These are phyloP conservation scores for Coniella vitis DNA, from an alignment of 2,329 filamentous ascomycete species.

Conservation along the genomic window DNA sequence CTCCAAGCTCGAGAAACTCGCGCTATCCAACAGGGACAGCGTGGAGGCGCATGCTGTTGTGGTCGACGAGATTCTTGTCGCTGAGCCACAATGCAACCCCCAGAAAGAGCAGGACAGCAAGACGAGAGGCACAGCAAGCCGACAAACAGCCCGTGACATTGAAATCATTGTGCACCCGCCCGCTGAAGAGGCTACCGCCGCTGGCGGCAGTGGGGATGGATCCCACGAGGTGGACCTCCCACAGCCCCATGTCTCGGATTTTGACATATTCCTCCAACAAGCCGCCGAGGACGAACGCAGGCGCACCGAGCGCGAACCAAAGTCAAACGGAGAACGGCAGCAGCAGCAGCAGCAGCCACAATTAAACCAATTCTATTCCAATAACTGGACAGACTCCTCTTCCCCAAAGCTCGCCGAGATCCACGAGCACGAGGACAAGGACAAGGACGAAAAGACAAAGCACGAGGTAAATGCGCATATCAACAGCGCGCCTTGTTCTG, in stretches of 20 bases:
- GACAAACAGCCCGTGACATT: neutral
- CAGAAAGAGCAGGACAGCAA: neutral
- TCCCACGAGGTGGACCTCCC: too few relatives aligned
- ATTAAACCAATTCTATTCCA: constrained; percentile 14
- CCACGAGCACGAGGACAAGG: constrained; percentile 2
- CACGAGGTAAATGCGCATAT: neutral
- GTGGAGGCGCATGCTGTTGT: neutral
- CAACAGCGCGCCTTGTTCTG: too few relatives aligned
- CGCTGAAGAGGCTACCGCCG: neutral
- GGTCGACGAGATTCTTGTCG: too few relatives aligned
- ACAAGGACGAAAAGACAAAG: neutral
- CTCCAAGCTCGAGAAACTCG: constrained; percentile 4
- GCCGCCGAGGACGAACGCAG: constrained; percentile 7
- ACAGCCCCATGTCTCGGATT: constrained; percentile 3
- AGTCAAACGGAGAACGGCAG: neutral
- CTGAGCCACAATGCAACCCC: too few relatives aligned
- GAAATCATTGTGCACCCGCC: neutral
- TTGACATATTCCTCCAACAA: constrained; percentile 8
- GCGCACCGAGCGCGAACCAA: neutral
- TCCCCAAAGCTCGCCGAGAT: constrained; percentile 6
- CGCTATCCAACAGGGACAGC: neutral
- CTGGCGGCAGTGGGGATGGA: neutral
- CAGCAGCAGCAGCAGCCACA: neutral
- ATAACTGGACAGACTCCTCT: constrained; percentile 1
- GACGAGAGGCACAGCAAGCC: neutral